Evolutionary conservation across 2,329 filamentous ascomycete species (phyloP).

Genomic region (Davidsoniella virescens): DNA sequence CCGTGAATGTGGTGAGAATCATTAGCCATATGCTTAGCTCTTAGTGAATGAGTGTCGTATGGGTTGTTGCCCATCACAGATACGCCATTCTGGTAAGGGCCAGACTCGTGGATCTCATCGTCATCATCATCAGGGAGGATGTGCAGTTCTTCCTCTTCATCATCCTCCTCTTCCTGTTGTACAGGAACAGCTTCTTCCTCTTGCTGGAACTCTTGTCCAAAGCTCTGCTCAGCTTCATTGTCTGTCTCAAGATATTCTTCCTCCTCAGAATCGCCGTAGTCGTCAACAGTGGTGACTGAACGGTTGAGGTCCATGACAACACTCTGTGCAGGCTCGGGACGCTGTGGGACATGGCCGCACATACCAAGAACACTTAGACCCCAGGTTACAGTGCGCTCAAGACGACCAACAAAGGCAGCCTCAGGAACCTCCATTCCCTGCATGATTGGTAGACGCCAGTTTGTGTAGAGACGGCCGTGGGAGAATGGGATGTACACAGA

Average conservation of each 20-base stretch:
- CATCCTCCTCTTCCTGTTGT: background rate
- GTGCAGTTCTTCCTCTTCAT: conserved; percentile 2
- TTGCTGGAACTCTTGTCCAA: background rate
- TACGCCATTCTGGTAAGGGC: conserved; percentile 5
- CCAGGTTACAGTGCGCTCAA: conserved; percentile 10
- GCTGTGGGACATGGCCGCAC: conserved; percentile 8
- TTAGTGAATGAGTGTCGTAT: background rate
- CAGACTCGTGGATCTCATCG: conserved; percentile 5
- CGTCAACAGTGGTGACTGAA: conserved; percentile 1
- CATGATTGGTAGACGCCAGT: conserved; percentile 27
- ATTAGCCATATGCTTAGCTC: background rate
- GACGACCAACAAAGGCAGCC: conserved; percentile 9
- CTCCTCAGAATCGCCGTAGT: background rate
- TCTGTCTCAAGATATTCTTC: conserved; percentile 3
- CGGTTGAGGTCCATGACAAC: conserved; percentile 7
- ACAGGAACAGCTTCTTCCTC: background rate
- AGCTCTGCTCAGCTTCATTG: background rate
- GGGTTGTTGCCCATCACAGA: conserved; percentile 5
- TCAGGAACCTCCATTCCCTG: conserved; percentile 5
- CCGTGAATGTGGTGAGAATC: background rate
- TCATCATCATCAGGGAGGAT: conserved; percentile 6
- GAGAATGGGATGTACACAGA: conserved; percentile 25
- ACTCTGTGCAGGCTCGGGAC: conserved; percentile 11
- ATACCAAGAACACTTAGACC: conserved; percentile 9
- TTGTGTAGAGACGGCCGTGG: conserved; percentile 29